Conservation (phyloP, 2,329 filamentous ascomycete genomes). For the Ophiobolus disseminans region DNA sequence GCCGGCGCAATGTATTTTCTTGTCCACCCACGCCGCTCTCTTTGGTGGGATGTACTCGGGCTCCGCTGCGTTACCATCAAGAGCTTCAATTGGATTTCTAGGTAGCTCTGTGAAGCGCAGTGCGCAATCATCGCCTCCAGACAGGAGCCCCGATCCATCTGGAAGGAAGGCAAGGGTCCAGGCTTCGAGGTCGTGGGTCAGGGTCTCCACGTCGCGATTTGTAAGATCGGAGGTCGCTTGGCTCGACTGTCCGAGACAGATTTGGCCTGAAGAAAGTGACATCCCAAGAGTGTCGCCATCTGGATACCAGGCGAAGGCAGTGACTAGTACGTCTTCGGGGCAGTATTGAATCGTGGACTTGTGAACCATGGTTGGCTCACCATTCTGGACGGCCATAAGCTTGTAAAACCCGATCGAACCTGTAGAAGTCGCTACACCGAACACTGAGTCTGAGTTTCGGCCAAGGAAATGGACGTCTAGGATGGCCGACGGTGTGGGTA, state of each 20-base stretch:
- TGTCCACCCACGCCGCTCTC: slow-evolving; percentile 54
- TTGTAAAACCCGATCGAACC: slow-evolving; percentile 72
- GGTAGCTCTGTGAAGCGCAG: slow-evolving; percentile 51
- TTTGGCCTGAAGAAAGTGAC: slow-evolving; percentile 73
- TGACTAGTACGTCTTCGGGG: slow-evolving; percentile 67
- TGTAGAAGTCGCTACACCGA: slow-evolving; percentile 81
- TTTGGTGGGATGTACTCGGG: slow-evolving; percentile 12
- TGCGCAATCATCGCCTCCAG: slow-evolving; percentile 79
- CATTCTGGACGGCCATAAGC: slow-evolving; percentile 41
- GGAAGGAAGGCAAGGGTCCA: slow-evolving; percentile 72
- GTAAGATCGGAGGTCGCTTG: slow-evolving; percentile 31
- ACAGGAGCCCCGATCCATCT: slow-evolving; percentile 60
- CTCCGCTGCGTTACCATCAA: slow-evolving; percentile 5
- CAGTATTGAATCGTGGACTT: slow-evolving; percentile 58
- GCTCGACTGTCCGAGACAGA: slow-evolving; percentile 49
- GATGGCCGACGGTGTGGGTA: slow-evolving; percentile 73
- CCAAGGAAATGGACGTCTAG: slow-evolving; percentile 83
- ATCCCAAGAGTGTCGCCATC: slow-evolving; percentile 65
- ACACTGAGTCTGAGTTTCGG: slow-evolving; percentile 56
- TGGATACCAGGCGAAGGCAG: slow-evolving; percentile 79
- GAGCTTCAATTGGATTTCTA: slow-evolving; percentile 6
- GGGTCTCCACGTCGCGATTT: slow-evolving; percentile 25
- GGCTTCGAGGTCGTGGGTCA: slow-evolving; percentile 67
- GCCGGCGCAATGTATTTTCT: slow-evolving; percentile 75
- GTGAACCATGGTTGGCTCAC: slow-evolving; percentile 23